Evolutionary conservation across 73 alveolate species (phyloP).

Genomic region (Tetrahymena elliotti): DNA sequence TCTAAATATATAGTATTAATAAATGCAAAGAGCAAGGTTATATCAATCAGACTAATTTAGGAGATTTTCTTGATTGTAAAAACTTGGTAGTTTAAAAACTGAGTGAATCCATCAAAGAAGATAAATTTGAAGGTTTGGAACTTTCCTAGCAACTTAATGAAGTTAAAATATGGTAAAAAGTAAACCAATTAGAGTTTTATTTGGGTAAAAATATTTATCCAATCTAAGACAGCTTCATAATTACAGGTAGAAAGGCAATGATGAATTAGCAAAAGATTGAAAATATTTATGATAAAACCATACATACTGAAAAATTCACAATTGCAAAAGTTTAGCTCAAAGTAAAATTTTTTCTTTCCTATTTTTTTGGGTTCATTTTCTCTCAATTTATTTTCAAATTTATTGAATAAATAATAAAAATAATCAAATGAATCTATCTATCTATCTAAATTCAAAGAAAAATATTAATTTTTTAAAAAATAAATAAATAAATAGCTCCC

Average conservation of each 20-base stretch:
- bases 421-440: too few species aligned
- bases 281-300: background rate
- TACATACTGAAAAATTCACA: background rate
- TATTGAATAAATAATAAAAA: too few species aligned
- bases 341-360: background rate
- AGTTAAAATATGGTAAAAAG: background rate
- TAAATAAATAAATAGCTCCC: background rate
- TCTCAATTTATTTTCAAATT: background rate
- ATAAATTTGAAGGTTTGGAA: background rate
- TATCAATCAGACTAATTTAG: background rate
- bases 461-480: too few species aligned
- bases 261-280: background rate
- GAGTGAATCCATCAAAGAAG: background rate
- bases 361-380: background rate
- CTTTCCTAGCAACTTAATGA: background rate
- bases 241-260: background rate
- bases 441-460: too few species aligned
- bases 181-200: background rate
- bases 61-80: background rate
- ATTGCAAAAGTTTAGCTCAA: background rate
- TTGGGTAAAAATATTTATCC: background rate
- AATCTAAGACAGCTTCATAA: background rate
- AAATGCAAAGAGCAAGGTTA: background rate
- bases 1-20: background rate
- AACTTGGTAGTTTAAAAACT: background rate